Evolutionary conservation across 1,284 basidiomycete species (phyloP), one percentile per base, ranked within the genome.

Genomic region (Austropuccinia psidii): DNA sequence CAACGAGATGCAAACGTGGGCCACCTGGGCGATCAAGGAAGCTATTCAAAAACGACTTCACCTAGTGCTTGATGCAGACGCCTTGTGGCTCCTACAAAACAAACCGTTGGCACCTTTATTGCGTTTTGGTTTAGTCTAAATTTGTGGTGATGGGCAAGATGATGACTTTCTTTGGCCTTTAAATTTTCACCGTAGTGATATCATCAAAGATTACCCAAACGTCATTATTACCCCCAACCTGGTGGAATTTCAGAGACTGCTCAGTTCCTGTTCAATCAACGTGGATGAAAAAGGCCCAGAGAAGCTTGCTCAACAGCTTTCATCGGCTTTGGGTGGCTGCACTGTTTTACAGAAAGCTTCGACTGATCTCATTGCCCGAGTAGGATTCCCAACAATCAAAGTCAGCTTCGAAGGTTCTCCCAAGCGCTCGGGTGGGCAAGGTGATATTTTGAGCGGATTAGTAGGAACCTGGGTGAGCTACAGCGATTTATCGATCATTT

Each of bases 141-240:
- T 43, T 41, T 13, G 13, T 9, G 7, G 31, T 4, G 1, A n/a
- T n/a, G 27, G 21, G 49, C 4, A 19, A 4, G 19, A 5, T 4
- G n/a, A 15, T 17, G 2, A n/a, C n/a, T n/a, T n/a, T 19, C 2
- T 4, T 29, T 41, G 45, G 29, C 33, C 17, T 9, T 39, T 49
- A 31, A 27, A 8, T 43, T 33, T 1, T n/a, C 35, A 7, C n/a
- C 17, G 4, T 24, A 60, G 55, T 37, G 55, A 52, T 17, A 24
- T 70, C 5, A 43, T 70, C 24, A n/a, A 24, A 47, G 55, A 57
- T 4, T 61, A 60, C 61, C 39, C 54, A 0, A 35, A 60, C 27
- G 90, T 88, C 0, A 87, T 95, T 33, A 82, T 98, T 50, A 98
- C 96, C 0, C 95, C 96, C 0, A 98, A 98, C 77, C 87, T 96